These are phyloP conservation scores for Hypoxylon intermedium DNA, from an alignment of 495 filamentous ascomycete genomes.

Conservation along the genomic window DNA sequence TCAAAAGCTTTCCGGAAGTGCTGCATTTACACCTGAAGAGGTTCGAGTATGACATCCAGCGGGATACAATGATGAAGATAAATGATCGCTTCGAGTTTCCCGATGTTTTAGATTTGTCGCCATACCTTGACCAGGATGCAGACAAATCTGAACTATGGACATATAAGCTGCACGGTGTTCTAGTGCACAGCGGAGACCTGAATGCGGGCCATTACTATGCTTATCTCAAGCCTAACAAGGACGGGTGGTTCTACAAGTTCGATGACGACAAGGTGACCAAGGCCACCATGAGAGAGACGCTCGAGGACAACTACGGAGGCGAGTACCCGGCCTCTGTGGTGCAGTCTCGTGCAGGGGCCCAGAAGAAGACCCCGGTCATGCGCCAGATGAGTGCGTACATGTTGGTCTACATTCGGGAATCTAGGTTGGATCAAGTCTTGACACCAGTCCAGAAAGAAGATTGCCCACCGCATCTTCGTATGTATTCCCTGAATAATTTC, in stretches of 20 bases:
- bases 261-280: slow-evolving; percentile 96
- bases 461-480: slow-evolving; percentile 83
- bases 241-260: slow-evolving; percentile 94
- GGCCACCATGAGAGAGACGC: slow-evolving; percentile 86
- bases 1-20: slow-evolving; percentile 93
- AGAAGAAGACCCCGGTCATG: slow-evolving; percentile 59
- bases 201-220: slow-evolving; percentile 99
- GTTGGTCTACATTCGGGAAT: slow-evolving; percentile 96
- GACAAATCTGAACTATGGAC: slow-evolving; percentile 87
- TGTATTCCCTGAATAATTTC: slow-evolving; percentile 27
- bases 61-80: slow-evolving; percentile 98
- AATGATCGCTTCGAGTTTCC: slow-evolving; percentile 98
- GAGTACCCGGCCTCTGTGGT: slow-evolving; percentile 70
- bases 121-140: slow-evolving; percentile 85
- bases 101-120: slow-evolving; percentile 86
- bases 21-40: slow-evolving; percentile 95
- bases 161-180: slow-evolving; percentile 92
- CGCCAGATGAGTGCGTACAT: slow-evolving; percentile 84
- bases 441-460: slow-evolving; percentile 75
- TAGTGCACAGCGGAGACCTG: slow-evolving; percentile 95
- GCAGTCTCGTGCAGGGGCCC: slow-evolving; percentile 41
- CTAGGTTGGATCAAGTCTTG: slow-evolving; percentile 78
- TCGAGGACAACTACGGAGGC: slow-evolving; percentile 97
- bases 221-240: slow-evolving; percentile 90
- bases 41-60: slow-evolving; percentile 96